Conservation (phyloP, 495 filamentous ascomycete genomes). For the Pseudevernia furfuracea region DNA sequence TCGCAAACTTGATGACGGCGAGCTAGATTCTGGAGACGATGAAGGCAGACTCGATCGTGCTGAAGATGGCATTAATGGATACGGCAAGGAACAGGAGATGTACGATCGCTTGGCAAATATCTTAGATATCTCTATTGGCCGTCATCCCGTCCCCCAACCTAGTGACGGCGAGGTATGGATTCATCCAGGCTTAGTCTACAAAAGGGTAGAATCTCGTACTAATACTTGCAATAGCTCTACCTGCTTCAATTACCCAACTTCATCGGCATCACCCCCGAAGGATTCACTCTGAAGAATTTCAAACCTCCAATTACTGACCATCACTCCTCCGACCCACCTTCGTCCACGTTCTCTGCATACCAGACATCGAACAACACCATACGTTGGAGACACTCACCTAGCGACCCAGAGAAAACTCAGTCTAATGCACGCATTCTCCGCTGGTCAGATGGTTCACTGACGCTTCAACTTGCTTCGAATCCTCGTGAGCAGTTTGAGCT, state of each 20-base stretch:
- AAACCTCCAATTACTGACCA: constrained; percentile 52
- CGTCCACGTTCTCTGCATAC: constrained; percentile 48
- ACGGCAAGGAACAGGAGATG: constrained; percentile 36
- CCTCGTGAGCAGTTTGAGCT: constrained; percentile 76
- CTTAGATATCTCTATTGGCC: constrained; percentile 51
- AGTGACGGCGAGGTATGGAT: constrained; percentile 54
- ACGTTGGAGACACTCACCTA: constrained; percentile 63
- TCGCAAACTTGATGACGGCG: constrained; percentile 60
- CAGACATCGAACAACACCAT: constrained; percentile 59
- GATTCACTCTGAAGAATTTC: constrained; percentile 68
- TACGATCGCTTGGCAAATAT: constrained; percentile 48
- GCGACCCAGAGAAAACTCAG: constrained; percentile 49
- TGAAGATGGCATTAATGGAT: constrained; percentile 43
- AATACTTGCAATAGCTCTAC: constrained; percentile 51
- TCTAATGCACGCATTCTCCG: constrained; percentile 71
- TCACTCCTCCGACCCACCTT: constrained; percentile 36
- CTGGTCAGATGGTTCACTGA: constrained; percentile 81
- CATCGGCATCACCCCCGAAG: constrained; percentile 63
- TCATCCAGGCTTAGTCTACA: not conserved
- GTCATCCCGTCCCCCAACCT: constrained; percentile 61
- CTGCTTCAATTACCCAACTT: constrained; percentile 73
- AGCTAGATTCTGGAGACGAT: constrained; percentile 76
- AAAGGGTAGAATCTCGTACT: not conserved
- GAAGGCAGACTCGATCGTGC: constrained; percentile 48
- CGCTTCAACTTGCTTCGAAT: constrained; percentile 63